A percentile compares a stretch with the other conserved stretches of the same genome.
These are phyloP conservation scores for Evansstolkia leycettana DNA, from an alignment of 495 filamentous ascomycete genomes.

Conservation along the genomic window DNA sequence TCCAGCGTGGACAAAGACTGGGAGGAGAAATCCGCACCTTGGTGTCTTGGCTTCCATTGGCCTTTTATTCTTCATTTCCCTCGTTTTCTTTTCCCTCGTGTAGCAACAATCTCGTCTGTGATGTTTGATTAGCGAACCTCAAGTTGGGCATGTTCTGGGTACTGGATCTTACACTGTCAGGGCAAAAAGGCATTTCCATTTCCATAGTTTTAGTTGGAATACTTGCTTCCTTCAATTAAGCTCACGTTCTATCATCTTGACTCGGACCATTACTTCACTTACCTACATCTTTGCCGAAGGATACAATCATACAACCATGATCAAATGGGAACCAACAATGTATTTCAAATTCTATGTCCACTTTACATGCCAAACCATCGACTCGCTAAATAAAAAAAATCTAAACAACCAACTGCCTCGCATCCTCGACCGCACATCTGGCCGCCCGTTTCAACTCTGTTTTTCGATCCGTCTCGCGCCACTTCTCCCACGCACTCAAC, in stretches of 20 bases:
- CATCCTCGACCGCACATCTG: constrained; percentile 51
- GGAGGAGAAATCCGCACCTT: background rate
- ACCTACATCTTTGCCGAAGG: too few relatives aligned
- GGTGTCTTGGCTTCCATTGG: background rate
- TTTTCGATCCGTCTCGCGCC: constrained; percentile 56
- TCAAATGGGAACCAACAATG: background rate
- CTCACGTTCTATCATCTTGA: too few relatives aligned
- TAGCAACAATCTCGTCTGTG: too few relatives aligned
- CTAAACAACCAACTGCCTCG: constrained; percentile 27
- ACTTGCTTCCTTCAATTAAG: too few relatives aligned
- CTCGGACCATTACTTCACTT: too few relatives aligned
- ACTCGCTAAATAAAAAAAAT: background rate
- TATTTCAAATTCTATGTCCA: constrained; percentile 3
- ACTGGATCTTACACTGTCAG: too few relatives aligned
- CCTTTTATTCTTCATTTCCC: background rate
- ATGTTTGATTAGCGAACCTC: too few relatives aligned
- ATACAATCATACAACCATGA: too few relatives aligned
- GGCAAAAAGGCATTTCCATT: background rate
- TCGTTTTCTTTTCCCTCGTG: too few relatives aligned
- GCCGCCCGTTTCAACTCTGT: constrained; percentile 76
- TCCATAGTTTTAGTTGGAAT: background rate
- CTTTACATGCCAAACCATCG: constrained; percentile 4
- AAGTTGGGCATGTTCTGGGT: too few relatives aligned
- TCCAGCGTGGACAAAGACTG: too few relatives aligned
- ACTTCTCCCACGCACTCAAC: constrained; percentile 61